These are phyloP conservation scores for Stagonosporopsis cucurbitacearum DNA, from an alignment of 2,329 filamentous ascomycete genomes.

Conservation along the genomic window DNA sequence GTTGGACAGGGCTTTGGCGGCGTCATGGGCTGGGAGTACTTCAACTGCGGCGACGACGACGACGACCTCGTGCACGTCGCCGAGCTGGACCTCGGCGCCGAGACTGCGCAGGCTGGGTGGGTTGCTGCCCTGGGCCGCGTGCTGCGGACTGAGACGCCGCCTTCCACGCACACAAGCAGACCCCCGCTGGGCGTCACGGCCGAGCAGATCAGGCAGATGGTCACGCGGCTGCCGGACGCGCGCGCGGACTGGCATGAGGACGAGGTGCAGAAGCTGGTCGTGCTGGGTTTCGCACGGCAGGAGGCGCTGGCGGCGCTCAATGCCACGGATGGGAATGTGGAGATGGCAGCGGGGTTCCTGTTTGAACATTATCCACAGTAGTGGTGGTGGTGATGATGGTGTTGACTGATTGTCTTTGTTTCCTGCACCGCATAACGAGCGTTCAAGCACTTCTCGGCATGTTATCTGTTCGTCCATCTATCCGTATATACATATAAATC, in stretches of 20 bases:
- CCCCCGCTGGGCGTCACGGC: constrained; percentile 35
- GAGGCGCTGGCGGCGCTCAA: constrained; percentile 58
- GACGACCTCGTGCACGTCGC: constrained; percentile 38
- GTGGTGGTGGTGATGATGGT: background rate
- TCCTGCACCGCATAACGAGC: background rate
- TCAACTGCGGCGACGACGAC: constrained; percentile 66
- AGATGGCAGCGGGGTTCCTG: constrained; percentile 56
- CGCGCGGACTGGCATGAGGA: constrained; percentile 50
- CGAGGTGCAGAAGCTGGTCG: constrained; percentile 51
- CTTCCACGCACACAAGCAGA: constrained; percentile 20
- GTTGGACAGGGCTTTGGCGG: constrained; percentile 70
- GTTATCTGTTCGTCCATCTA: too few species aligned
- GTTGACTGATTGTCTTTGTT: too few species aligned
- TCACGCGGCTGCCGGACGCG: constrained; percentile 41
- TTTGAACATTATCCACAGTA: constrained; percentile 50
- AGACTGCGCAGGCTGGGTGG: constrained; percentile 61
- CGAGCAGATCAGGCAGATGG: constrained; percentile 44
- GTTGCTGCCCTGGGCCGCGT: constrained; percentile 67
- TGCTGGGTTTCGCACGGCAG: constrained; percentile 54
- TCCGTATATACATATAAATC: too few species aligned
- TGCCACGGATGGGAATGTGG: constrained; percentile 57
- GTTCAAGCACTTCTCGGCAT: background rate
- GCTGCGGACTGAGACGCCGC: constrained; percentile 43
- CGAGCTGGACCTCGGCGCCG: constrained; percentile 28
- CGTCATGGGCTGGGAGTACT: constrained; percentile 96